Percentiles rank a stretch among this genome's conserved stretches.
These are phyloP conservation scores for Kodamaea ohmeri DNA, from an alignment of 1,139 yeast species.

Conservation along the genomic window DNA sequence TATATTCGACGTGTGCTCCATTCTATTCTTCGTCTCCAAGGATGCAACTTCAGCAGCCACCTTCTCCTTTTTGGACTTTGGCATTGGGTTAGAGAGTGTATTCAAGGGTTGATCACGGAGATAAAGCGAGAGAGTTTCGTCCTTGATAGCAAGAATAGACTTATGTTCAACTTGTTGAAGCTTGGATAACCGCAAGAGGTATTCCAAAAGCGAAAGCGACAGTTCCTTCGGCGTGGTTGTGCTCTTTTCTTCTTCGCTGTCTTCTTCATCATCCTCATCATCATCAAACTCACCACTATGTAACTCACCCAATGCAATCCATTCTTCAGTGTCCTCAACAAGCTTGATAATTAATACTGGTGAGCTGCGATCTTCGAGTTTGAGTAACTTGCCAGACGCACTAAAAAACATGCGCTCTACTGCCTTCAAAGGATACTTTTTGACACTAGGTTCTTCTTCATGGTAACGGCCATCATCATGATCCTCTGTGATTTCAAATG, in stretches of 20 bases:
- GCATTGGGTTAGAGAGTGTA: constrained; percentile 18
- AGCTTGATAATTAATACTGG: constrained; percentile 67
- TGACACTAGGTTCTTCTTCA: constrained; percentile 45
- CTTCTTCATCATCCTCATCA: constrained; percentile 29
- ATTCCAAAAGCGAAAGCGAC: constrained; percentile 63
- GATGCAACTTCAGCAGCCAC: constrained; percentile 11
- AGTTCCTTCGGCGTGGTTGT: constrained; percentile 19
- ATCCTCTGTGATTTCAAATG: constrained; percentile 52
- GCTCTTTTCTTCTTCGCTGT: no score
- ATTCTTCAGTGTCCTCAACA: constrained; percentile 34
- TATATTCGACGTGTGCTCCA: constrained; percentile 36
- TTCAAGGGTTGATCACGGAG: constrained; percentile 42
- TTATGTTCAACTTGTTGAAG: constrained; percentile 62
- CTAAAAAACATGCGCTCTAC: constrained; percentile 63
- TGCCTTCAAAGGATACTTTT: constrained; percentile 37
- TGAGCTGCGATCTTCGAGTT: constrained; percentile 59
- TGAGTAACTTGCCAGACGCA: constrained; percentile 67
- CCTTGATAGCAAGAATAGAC: constrained; percentile 54
- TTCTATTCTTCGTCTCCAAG: constrained; percentile 11
- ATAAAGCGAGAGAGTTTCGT: constrained; percentile 65
- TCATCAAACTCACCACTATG: constrained; percentile 28
- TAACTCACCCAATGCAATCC: constrained; percentile 57
- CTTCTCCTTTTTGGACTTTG: constrained; percentile 18
- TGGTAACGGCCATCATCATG: constrained; percentile 77
- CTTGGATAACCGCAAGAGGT: constrained; percentile 57